phyloP scores from a whole-genome alignment of 305 asterid species.

The Coffea humblotiana region DNA sequence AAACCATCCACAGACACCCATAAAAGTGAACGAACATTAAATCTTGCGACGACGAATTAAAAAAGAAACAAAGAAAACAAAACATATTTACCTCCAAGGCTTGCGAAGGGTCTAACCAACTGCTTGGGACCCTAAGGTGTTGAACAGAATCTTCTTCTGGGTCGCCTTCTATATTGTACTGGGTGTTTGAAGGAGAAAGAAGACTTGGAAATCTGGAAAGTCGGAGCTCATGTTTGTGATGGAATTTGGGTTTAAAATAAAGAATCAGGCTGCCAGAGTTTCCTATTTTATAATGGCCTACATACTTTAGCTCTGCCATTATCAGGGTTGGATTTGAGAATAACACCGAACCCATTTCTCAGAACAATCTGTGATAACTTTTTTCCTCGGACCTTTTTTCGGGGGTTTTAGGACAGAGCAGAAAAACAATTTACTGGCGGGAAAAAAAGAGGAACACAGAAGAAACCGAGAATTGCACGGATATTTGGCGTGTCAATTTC shows the following conservation, averaged over 20 bases:
- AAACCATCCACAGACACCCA: background rate
- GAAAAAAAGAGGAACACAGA: no score
- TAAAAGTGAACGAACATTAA: background rate
- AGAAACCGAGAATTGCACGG: background rate
- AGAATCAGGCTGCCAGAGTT: background rate
- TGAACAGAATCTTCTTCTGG: constrained; percentile 36
- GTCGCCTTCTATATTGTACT: constrained; percentile 33
- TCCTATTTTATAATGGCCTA: background rate
- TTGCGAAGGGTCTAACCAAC: constrained; percentile 74
- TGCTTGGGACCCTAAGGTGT: constrained; percentile 68
- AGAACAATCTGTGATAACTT: background rate
- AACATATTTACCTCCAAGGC: constrained; percentile 51
- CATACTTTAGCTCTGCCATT: background rate
- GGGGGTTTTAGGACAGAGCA: no score
- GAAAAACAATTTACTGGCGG: no score
- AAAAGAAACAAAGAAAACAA: background rate
- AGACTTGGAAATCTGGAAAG: constrained; percentile 14
- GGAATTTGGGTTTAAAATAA: background rate
- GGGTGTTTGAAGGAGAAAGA: constrained; percentile 29
- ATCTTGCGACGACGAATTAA: background rate
- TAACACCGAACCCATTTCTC: constrained; percentile 9
- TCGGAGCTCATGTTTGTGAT: background rate
- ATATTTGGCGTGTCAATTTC: background rate
- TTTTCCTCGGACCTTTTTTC: no score
- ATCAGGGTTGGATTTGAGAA: background rate